These are phyloP conservation scores for Plasmopara halstedii DNA, from an alignment of 352 stramenopile species.

Conservation along the genomic window DNA sequence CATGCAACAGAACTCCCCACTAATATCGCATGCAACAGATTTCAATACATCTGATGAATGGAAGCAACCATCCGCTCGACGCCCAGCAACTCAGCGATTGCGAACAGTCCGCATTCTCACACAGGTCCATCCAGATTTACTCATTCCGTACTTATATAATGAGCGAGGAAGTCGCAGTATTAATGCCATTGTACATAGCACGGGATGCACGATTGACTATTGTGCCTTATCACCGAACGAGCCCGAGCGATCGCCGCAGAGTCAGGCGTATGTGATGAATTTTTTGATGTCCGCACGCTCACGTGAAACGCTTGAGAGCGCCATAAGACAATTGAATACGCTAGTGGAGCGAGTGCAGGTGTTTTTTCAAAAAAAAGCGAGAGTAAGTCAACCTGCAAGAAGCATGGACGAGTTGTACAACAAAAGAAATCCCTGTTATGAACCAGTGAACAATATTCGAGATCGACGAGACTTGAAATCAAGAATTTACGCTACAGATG, in stretches of 20 bases:
- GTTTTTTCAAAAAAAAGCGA: conserved; percentile 41
- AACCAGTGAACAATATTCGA: neutral
- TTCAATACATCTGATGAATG: neutral
- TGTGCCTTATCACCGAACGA: conserved; percentile 51
- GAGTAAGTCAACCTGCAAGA: conserved; percentile 1
- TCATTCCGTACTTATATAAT: conserved; percentile 55
- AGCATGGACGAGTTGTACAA: conserved; percentile 1
- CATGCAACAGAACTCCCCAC: neutral
- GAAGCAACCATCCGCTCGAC: neutral
- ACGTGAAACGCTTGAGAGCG: conserved; percentile 36
- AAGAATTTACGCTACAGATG: neutral
- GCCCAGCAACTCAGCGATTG: conserved; percentile 27
- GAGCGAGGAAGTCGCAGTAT: conserved; percentile 41
- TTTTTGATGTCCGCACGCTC: conserved; percentile 50
- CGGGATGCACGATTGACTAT: conserved; percentile 54
- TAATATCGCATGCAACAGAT: neutral
- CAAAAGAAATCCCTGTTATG: neutral
- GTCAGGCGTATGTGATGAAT: conserved; percentile 36
- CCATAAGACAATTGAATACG: conserved; percentile 26
- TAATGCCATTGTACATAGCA: conserved; percentile 39
- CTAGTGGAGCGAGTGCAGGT: conserved; percentile 44
- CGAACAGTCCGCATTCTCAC: conserved; percentile 53
- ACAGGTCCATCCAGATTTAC: conserved; percentile 36
- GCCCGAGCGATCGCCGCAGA: conserved; percentile 18
- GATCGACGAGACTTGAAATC: conserved; percentile 1